Conservation (phyloP, 179 eudicot genomes). For the Silene coronaria region DNA sequence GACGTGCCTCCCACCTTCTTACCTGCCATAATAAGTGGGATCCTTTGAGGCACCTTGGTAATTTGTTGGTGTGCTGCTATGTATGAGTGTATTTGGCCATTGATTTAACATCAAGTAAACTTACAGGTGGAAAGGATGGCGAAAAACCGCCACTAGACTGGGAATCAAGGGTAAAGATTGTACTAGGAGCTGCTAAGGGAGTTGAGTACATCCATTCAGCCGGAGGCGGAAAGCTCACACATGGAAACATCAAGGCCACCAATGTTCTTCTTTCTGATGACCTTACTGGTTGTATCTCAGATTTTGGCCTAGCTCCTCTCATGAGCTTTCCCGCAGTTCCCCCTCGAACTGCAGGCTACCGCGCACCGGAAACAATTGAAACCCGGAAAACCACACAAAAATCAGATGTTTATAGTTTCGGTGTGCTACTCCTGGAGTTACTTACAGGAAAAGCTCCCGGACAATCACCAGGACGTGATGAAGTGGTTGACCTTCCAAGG, state of each 20-base stretch:
- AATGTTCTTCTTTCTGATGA: slow-evolving; percentile 41
- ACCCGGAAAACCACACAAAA: slow-evolving; percentile 37
- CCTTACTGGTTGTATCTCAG: slow-evolving; percentile 35
- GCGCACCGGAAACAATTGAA: slow-evolving; percentile 45
- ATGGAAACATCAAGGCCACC: slow-evolving; percentile 43
- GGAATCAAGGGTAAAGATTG: slow-evolving; percentile 40
- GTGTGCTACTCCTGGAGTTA: slow-evolving; percentile 43
- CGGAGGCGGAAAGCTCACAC: slow-evolving; percentile 34
- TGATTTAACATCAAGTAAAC: neutral
- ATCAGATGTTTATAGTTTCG: slow-evolving; percentile 42
- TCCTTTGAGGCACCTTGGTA: no score
- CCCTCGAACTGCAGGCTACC: slow-evolving; percentile 41
- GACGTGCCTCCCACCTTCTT: no score
- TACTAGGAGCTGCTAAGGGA: slow-evolving; percentile 44
- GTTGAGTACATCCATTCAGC: slow-evolving; percentile 39
- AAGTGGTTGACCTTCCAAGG: slow-evolving; percentile 43
- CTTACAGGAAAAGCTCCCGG: slow-evolving; percentile 44
- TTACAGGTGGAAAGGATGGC: slow-evolving; percentile 38
- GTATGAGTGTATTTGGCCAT: neutral
- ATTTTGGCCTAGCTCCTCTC: slow-evolving; percentile 38
- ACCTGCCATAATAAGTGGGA: neutral
- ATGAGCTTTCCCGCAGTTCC: slow-evolving; percentile 42
- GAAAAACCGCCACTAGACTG: slow-evolving; percentile 36
- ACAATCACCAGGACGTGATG: slow-evolving; percentile 47
- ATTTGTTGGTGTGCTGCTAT: no score